phyloP scores from a whole-genome alignment of 1,139 yeast genomes.

The Zygosaccharomyces sapae region DNA sequence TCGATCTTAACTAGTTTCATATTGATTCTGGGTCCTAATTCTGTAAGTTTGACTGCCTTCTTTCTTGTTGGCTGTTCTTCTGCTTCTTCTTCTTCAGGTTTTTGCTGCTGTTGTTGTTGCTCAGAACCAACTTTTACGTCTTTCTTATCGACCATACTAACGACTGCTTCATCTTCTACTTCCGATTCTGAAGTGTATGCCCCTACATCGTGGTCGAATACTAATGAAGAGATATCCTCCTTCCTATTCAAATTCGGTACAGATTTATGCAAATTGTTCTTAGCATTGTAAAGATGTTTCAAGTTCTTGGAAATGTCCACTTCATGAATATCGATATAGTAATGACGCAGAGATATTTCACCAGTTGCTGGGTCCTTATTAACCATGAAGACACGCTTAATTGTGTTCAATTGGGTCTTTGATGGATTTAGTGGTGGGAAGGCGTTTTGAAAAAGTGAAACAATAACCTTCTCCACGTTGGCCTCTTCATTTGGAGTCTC shows the following conservation, averaged over 20 bases:
- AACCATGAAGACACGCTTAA: conserved; percentile 80
- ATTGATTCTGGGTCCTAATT: conserved; percentile 87
- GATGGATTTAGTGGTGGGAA: conserved; percentile 91
- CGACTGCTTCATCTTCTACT: conserved; percentile 86
- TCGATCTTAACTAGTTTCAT: conserved; percentile 79
- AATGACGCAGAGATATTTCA: conserved; percentile 80
- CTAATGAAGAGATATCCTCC: conserved; percentile 74
- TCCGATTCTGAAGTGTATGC: conserved; percentile 87
- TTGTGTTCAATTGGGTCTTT: conserved; percentile 63
- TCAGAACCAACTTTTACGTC: conserved; percentile 28
- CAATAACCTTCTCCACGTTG: conserved; percentile 69
- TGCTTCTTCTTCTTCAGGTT: conserved; percentile 7
- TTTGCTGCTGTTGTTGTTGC: conserved; percentile 20
- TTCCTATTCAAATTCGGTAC: conserved; percentile 71
- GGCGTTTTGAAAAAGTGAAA: conserved; percentile 91
- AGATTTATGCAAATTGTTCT: conserved; percentile 55
- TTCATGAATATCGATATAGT: conserved; percentile 78
- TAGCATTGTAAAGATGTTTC: conserved; percentile 68
- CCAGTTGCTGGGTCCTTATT: conserved; percentile 69
- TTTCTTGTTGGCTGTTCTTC: conserved; percentile 44
- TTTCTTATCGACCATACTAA: conserved; percentile 55
- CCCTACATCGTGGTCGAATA: conserved; percentile 74
- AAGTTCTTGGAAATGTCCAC: conserved; percentile 81
- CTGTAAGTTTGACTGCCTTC: conserved; percentile 88
- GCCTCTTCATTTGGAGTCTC: conserved; percentile 36